These are phyloP conservation scores for Alternaria atra DNA, from an alignment of 2,329 filamentous ascomycete species.

Conservation along the genomic window DNA sequence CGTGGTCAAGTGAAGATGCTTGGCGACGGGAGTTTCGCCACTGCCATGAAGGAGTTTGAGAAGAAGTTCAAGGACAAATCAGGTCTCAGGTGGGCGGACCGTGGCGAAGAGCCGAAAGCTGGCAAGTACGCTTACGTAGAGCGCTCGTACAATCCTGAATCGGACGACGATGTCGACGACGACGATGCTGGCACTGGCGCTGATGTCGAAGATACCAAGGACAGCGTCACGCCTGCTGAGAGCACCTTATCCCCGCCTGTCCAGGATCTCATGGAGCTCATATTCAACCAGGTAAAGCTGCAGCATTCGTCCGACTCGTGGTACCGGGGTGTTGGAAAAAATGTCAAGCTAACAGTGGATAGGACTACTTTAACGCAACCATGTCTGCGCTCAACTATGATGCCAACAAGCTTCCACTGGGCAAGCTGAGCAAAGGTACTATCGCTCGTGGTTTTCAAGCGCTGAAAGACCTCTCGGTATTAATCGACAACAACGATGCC, in stretches of 20 bases:
- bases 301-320: not conserved
- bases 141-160: slow-evolving; percentile 76
- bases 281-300: slow-evolving; percentile 73
- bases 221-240: slow-evolving; percentile 40
- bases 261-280: slow-evolving; percentile 77
- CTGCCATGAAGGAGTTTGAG: slow-evolving; percentile 58
- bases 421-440: slow-evolving; percentile 82
- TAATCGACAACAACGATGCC: slow-evolving; percentile 65
- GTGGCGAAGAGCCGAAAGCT: slow-evolving; percentile 64
- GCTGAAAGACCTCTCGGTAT: slow-evolving; percentile 76
- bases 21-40: slow-evolving; percentile 48
- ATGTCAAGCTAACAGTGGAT: not conserved
- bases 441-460: slow-evolving; percentile 78
- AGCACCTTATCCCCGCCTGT: slow-evolving; percentile 69
- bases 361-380: slow-evolving; percentile 70
- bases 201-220: slow-evolving; percentile 24
- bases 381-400: slow-evolving; percentile 77
- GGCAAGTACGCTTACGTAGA: slow-evolving; percentile 83
- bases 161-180: slow-evolving; percentile 59
- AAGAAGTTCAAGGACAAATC: slow-evolving; percentile 68
- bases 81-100: slow-evolving; percentile 61
- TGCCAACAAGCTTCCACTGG: slow-evolving; percentile 78
- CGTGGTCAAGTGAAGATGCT: slow-evolving; percentile 57
- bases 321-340: not conserved
- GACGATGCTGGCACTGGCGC: slow-evolving; percentile 22